Conservation (phyloP, 257 asterid genomes). For the Solanum appendiculatum region DNA sequence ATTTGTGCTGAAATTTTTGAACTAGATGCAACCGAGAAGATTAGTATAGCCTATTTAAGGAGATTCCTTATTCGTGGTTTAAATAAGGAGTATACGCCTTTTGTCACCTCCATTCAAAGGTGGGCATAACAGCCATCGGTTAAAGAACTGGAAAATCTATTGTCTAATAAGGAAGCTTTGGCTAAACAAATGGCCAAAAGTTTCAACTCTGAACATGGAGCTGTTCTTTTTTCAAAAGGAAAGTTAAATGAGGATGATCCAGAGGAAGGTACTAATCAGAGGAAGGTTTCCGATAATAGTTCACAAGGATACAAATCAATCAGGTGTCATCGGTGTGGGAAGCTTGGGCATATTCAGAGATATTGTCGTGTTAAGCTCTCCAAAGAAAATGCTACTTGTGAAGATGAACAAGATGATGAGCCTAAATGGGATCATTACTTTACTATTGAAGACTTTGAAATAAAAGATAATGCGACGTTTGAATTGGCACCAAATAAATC, state of each 20-base stretch:
- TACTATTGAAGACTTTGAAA: neutral
- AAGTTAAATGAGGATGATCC: no score
- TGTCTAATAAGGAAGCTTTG: neutral
- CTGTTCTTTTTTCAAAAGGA: no score
- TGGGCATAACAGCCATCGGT: neutral
- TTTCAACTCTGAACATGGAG: no score
- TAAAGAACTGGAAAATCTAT: neutral
- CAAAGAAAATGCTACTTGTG: neutral
- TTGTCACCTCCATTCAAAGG: neutral
- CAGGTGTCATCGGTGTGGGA: no score
- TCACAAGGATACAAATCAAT: no score
- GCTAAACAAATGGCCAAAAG: neutral
- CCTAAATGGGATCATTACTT: slow-evolving; percentile 6
- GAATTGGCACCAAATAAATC: no score
- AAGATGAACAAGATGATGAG: neutral
- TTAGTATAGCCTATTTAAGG: no score
- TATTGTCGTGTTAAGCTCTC: slow-evolving; percentile 5
- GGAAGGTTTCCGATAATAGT: no score
- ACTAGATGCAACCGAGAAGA: neutral
- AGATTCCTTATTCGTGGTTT: neutral
- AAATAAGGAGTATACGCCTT: neutral
- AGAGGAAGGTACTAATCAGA: no score
- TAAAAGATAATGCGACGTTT: no score
- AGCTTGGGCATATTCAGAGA: slow-evolving; percentile 6
- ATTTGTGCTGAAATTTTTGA: neutral